Evolutionary conservation across 257 asterid species (phyloP).

Genomic region (Oldenlandia corymbosa): DNA sequence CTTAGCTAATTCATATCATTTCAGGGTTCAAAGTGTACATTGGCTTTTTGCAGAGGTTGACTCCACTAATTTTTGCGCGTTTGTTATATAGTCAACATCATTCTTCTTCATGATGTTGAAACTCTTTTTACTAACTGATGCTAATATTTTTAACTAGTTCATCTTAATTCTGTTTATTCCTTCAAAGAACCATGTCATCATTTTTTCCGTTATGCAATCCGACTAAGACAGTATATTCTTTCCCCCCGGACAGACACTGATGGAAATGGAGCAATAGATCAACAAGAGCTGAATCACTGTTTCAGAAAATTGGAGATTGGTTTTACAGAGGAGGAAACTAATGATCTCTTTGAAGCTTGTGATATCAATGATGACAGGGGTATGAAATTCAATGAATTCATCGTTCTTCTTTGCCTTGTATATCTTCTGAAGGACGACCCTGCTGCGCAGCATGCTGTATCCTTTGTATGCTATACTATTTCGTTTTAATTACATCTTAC

Average conservation of each 20-base stretch:
- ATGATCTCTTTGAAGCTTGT: constrained; percentile 73
- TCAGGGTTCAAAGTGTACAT: neutral
- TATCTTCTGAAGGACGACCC: constrained; percentile 78
- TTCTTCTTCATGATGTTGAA: neutral
- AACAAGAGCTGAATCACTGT: constrained; percentile 67
- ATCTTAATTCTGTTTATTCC: too few species aligned
- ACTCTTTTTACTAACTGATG: neutral
- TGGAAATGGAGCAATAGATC: constrained; percentile 74
- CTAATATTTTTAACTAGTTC: neutral
- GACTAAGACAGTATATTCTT: neutral
- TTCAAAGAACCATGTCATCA: too few species aligned
- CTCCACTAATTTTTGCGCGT: neutral
- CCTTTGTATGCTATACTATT: constrained; percentile 18
- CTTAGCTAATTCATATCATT: constrained; percentile 1
- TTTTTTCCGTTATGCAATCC: too few species aligned
- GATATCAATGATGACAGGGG: constrained; percentile 75
- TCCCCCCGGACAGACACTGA: constrained; percentile 48
- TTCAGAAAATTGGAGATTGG: constrained; percentile 55
- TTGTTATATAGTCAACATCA: neutral
- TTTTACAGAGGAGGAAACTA: constrained; percentile 68
- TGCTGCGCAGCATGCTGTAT: constrained; percentile 37
- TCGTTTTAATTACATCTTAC: neutral
- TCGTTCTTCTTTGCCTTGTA: constrained; percentile 88
- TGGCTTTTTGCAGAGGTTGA: neutral
- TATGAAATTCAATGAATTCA: constrained; percentile 73